Percentiles rank a stretch among this genome's conserved stretches.
phyloP scores from a whole-genome alignment of 1,139 yeast species.

The Pneumocystis murina region DNA sequence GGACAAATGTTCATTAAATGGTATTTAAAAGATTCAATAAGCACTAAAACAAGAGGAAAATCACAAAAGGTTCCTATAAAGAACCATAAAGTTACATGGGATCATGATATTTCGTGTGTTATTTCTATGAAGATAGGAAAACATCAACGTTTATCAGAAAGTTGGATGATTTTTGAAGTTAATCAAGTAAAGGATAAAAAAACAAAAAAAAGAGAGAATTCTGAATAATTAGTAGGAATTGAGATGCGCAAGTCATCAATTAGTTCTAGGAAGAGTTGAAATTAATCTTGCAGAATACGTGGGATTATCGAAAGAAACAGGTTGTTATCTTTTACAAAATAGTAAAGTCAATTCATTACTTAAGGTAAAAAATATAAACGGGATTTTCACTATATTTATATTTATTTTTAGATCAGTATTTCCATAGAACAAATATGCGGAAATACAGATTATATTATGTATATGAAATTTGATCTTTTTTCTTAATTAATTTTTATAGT shows the following conservation, averaged over 20 bases:
- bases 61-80: slow-evolving; percentile 32
- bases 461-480: not conserved
- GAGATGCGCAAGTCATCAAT: slow-evolving; percentile 22
- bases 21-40: slow-evolving; percentile 33
- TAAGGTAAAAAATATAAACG: slow-evolving; percentile 23
- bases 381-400: not conserved
- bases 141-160: slow-evolving; percentile 20
- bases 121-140: slow-evolving; percentile 32
- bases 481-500: not conserved
- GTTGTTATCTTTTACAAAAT: slow-evolving; percentile 54
- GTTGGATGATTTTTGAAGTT: slow-evolving; percentile 24
- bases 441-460: slow-evolving; percentile 3
- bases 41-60: slow-evolving; percentile 31
- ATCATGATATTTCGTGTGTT: slow-evolving; percentile 26
- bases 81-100: slow-evolving; percentile 39
- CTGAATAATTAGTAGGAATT: slow-evolving; percentile 20
- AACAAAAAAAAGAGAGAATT: not conserved
- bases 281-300: slow-evolving; percentile 63
- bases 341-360: slow-evolving; percentile 73
- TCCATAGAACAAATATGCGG: not conserved
- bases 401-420: not conserved
- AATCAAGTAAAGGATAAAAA: slow-evolving; percentile 6
- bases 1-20: slow-evolving; percentile 57
- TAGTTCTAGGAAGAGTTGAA: slow-evolving; percentile 48
- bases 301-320: slow-evolving; percentile 38